A percentile compares a stretch with the other conserved stretches of the same genome.
Evolutionary conservation across 2,329 filamentous ascomycete genomes (phyloP).

Genomic region (Aspergillus hortae): DNA sequence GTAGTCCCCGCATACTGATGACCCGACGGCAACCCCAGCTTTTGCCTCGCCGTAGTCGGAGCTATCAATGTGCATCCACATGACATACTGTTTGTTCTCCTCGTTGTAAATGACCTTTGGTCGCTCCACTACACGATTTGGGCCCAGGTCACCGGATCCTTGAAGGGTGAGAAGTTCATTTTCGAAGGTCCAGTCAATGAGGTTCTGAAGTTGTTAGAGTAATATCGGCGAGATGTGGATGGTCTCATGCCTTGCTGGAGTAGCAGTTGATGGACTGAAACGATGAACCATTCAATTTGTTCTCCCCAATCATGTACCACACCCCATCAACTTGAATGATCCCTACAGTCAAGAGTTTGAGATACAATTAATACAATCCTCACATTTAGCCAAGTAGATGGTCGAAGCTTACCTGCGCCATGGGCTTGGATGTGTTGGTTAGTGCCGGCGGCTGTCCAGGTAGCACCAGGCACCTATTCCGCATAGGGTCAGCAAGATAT

Average conservation of each 20-base stretch:
- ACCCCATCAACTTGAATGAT: constrained; percentile 55
- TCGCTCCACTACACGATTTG: constrained; percentile 61
- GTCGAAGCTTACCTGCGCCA: constrained; percentile 48
- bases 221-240: neutral
- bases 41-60: constrained; percentile 60
- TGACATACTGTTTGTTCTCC: constrained; percentile 60
- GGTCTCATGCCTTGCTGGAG: constrained; percentile 44
- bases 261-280: constrained; percentile 69
- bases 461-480: constrained; percentile 40
- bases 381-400: neutral
- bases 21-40: constrained; percentile 60
- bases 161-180: constrained; percentile 57
- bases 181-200: constrained; percentile 62
- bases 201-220: constrained; percentile 33
- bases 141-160: constrained; percentile 55
- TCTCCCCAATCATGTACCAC: constrained; percentile 68
- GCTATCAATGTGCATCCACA: constrained; percentile 67
- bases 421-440: constrained; percentile 63
- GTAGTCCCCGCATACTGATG: constrained; percentile 60
- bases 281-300: constrained; percentile 59
- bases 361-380: too few relatives aligned
- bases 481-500: too few relatives aligned
- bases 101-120: constrained; percentile 68
- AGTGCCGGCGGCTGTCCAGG: constrained; percentile 44
- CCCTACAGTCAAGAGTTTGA: neutral